Conservation (phyloP, 352 stramenopile genomes). For the Phytophthora ohioensis region DNA sequence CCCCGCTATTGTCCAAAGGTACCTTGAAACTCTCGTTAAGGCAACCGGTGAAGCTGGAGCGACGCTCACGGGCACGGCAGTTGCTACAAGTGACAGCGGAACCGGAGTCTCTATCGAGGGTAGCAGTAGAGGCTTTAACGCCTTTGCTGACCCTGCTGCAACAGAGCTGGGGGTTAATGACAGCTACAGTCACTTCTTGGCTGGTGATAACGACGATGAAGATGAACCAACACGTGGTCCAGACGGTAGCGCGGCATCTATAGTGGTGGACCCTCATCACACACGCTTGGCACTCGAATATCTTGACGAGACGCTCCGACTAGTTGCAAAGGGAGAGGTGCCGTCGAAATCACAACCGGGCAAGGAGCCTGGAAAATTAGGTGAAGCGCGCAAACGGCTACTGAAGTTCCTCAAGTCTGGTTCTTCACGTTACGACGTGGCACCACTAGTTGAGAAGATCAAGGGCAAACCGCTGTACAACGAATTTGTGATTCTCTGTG, state of each 20-base stretch:
- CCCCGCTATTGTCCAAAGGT: slow-evolving; percentile 77
- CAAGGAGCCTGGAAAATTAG: slow-evolving; percentile 76
- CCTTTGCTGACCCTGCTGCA: slow-evolving; percentile 31
- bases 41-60: slow-evolving; percentile 39
- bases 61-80: slow-evolving; percentile 13
- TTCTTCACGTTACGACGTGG: slow-evolving; percentile 82
- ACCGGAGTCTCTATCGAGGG: slow-evolving; percentile 26
- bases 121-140: slow-evolving; percentile 36
- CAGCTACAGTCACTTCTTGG: slow-evolving; percentile 87
- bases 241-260: slow-evolving; percentile 27
- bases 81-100: slow-evolving; percentile 16
- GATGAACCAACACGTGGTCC: slow-evolving; percentile 42
- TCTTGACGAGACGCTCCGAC: slow-evolving; percentile 83
- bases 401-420: slow-evolving; percentile 84
- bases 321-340: slow-evolving; percentile 70
- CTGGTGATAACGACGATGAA: slow-evolving; percentile 70
- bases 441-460: slow-evolving; percentile 78
- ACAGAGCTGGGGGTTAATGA: slow-evolving; percentile 68
- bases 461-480: slow-evolving; percentile 80
- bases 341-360: slow-evolving; percentile 86
- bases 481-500: slow-evolving; percentile 88
- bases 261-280: slow-evolving; percentile 78
- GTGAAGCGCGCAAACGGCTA: slow-evolving; percentile 79
- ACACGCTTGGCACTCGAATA: slow-evolving; percentile 89
- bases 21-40: slow-evolving; percentile 86